These are phyloP conservation scores for Pseudogymnoascus destructans DNA, from an alignment of 2,329 filamentous ascomycete species.

Conservation along the genomic window DNA sequence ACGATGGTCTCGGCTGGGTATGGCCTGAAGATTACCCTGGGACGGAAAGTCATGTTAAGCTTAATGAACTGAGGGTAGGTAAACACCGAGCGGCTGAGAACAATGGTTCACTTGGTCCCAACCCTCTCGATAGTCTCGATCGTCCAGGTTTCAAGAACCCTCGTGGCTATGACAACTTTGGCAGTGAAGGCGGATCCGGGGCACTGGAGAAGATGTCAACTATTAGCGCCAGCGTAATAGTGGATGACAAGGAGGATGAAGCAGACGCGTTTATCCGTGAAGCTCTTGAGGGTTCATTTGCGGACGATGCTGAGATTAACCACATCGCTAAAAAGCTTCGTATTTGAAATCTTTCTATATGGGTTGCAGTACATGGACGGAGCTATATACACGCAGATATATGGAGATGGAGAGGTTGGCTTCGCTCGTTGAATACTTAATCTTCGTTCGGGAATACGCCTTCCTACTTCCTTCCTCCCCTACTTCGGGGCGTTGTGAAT, in stretches of 20 bases:
- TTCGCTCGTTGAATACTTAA: neutral
- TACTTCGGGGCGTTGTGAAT: neutral
- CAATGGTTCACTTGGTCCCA: neutral
- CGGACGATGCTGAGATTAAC: neutral
- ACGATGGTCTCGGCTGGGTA: neutral
- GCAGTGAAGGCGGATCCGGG: neutral
- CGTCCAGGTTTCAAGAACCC: neutral
- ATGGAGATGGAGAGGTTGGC: too few species aligned
- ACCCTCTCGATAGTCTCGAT: neutral
- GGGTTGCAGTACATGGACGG: neutral
- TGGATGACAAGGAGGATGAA: constrained; percentile 2
- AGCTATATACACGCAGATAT: neutral
- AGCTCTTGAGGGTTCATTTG: neutral
- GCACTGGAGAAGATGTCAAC: constrained; percentile 3
- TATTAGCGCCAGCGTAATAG: neutral
- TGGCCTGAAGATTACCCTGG: neutral
- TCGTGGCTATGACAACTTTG: neutral
- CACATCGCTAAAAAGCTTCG: constrained; percentile 1
- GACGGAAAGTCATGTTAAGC: neutral
- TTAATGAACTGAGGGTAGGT: neutral
- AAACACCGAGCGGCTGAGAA: neutral
- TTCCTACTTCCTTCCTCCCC: neutral
- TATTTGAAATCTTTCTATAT: neutral
- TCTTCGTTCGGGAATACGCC: neutral
- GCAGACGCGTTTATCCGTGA: neutral